Evolutionary conservation across 2,329 filamentous ascomycete species (phyloP).

Genomic region (Calonectria honghensis): DNA sequence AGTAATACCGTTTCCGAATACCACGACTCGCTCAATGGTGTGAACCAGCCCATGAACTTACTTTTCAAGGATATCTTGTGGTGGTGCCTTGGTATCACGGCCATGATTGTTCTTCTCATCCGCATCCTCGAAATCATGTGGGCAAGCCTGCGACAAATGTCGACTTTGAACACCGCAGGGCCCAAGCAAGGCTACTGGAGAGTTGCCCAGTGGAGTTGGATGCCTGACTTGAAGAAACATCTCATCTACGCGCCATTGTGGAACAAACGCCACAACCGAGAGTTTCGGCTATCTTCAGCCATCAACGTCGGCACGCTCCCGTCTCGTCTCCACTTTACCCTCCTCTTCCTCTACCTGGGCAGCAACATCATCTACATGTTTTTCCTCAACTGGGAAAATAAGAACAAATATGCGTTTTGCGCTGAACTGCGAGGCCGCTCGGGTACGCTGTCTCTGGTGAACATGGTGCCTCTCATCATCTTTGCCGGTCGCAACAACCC

Average conservation of each 20-base stretch:
- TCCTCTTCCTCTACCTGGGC: constrained; percentile 74
- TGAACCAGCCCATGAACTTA: constrained; percentile 75
- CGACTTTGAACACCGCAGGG: constrained; percentile 72
- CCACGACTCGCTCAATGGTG: constrained; percentile 74
- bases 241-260: constrained; percentile 77
- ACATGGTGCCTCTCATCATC: constrained; percentile 93
- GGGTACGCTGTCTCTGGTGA: constrained; percentile 88
- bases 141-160: constrained; percentile 75
- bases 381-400: constrained; percentile 74
- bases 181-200: constrained; percentile 77
- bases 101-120: constrained; percentile 71
- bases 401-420: constrained; percentile 78
- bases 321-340: constrained; percentile 76
- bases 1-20: constrained; percentile 73
- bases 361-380: constrained; percentile 80
- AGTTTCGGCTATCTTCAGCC: constrained; percentile 77
- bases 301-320: constrained; percentile 78
- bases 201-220: constrained; percentile 74
- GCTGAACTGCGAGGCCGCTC: constrained; percentile 91
- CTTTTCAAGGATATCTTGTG: constrained; percentile 75
- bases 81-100: constrained; percentile 76
- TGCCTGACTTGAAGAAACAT: constrained; percentile 78
- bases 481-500: constrained; percentile 96
- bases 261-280: constrained; percentile 80
- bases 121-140: constrained; percentile 73